Evolutionary conservation across 2,329 filamentous ascomycete species (phyloP).

Genomic region (Metarhizium brunneum): DNA sequence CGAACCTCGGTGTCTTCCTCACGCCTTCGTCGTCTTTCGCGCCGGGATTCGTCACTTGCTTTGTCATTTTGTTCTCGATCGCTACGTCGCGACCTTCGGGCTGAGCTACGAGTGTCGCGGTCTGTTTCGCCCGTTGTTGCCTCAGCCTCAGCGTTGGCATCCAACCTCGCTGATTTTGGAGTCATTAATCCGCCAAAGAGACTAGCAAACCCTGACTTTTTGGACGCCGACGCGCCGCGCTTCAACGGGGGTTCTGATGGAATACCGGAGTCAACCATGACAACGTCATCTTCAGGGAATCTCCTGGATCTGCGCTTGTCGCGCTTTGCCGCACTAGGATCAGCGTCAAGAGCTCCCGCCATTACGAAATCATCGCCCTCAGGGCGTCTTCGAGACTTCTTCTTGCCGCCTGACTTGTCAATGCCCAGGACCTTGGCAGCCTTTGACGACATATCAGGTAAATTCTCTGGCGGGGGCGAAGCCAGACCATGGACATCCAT

Average conservation of each 20-base stretch:
- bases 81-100: conserved; percentile 49
- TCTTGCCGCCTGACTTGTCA: conserved; percentile 30
- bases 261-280: conserved; percentile 26
- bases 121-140: conserved; percentile 43
- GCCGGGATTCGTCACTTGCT: conserved; percentile 40
- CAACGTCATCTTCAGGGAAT: conserved; percentile 27
- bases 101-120: conserved; percentile 51
- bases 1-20: conserved; percentile 47
- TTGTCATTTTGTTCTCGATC: conserved; percentile 35
- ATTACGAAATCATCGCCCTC: conserved; percentile 44
- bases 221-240: conserved; percentile 28
- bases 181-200: conserved; percentile 53
- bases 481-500: conserved; percentile 56
- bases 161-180: conserved; percentile 34
- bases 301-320: conserved; percentile 25
- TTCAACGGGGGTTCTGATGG: conserved; percentile 23
- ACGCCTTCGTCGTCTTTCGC: conserved; percentile 44
- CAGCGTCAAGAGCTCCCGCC: conserved; percentile 31
- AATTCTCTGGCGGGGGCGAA: conserved; percentile 65
- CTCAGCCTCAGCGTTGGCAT: conserved; percentile 40
- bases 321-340: conserved; percentile 19
- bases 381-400: conserved; percentile 35
- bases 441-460: conserved; percentile 58
- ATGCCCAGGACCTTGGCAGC: conserved; percentile 68
- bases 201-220: conserved; percentile 46